Conservation (phyloP, 257 asterid species). For the Echium plantagineum region DNA sequence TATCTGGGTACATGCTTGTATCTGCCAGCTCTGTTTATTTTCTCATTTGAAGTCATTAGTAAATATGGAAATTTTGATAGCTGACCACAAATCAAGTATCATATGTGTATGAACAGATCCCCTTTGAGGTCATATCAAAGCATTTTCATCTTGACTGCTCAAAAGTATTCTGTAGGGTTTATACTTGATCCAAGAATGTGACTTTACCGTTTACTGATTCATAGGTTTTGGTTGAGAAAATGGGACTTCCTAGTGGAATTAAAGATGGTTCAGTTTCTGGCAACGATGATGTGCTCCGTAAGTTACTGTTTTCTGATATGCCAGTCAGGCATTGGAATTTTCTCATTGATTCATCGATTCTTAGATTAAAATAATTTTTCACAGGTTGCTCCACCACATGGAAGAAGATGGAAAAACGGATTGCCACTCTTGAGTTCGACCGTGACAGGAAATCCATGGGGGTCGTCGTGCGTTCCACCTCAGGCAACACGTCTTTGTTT, state of each 20-base stretch:
- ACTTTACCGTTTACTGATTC: constrained; percentile 12
- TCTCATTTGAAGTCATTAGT: too few species aligned
- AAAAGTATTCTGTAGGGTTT: background rate
- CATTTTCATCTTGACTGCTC: background rate
- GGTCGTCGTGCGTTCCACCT: constrained; percentile 57
- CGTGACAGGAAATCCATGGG: constrained; percentile 99
- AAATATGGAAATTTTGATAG: too few species aligned
- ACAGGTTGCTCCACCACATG: constrained; percentile 63
- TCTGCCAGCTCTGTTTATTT: background rate
- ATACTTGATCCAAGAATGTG: background rate
- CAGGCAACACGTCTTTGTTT: constrained; percentile 55
- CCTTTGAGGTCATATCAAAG: background rate
- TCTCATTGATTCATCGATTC: constrained; percentile 12
- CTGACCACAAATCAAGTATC: too few species aligned
- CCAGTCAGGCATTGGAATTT: constrained; percentile 2
- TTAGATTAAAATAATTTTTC: constrained; percentile 13
- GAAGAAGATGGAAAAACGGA: constrained; percentile 63
- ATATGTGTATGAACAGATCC: too few species aligned
- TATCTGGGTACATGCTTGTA: background rate
- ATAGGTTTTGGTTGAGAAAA: constrained; percentile 94
- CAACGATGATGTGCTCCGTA: constrained; percentile 50
- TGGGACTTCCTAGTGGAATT: constrained; percentile 72
- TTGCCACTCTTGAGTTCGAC: constrained; percentile 97
- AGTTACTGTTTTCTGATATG: constrained; percentile 19
- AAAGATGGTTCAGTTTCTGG: constrained; percentile 42